Percentiles rank a stretch among this genome's conserved stretches.
phyloP scores from a whole-genome alignment of 2,329 filamentous ascomycete species.

The Epichloe aotearoae region DNA sequence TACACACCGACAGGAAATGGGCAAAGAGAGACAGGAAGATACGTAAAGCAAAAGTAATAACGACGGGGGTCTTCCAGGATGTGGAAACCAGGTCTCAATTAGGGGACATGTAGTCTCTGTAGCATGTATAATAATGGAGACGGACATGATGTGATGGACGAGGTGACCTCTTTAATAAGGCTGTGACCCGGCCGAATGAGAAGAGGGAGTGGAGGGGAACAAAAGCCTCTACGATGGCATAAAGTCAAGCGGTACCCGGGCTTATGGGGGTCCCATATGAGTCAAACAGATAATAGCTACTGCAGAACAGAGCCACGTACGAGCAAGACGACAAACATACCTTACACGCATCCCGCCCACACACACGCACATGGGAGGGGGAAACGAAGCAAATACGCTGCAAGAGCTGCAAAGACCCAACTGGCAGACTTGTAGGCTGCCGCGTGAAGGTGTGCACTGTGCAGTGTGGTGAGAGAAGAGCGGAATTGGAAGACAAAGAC shows the following conservation, averaged over 20 bases:
- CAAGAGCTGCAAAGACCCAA: neutral
- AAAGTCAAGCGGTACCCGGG: neutral
- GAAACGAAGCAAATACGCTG: neutral
- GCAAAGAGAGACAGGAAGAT: neutral
- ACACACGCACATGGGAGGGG: neutral
- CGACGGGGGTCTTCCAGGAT: conserved; percentile 1
- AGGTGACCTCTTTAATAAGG: neutral
- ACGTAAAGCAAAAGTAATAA: neutral
- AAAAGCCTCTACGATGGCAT: neutral
- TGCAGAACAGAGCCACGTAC: no score
- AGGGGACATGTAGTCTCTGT: neutral
- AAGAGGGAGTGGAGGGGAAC: neutral
- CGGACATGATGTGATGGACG: neutral
- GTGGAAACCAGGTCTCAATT: neutral
- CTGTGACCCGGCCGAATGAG: conserved; percentile 2
- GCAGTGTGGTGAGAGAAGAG: neutral
- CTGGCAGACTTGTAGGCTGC: conserved; percentile 4
- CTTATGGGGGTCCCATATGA: no score
- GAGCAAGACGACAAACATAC: neutral
- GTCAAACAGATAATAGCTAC: no score
- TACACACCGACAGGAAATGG: neutral
- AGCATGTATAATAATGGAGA: neutral
- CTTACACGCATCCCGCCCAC: neutral
- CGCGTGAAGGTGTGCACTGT: neutral
- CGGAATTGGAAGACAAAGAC: neutral